Base-by-base conservation (phyloP, 2,329 filamentous ascomycete genomes). In the Plenodomus tracheiphilus region DNA sequence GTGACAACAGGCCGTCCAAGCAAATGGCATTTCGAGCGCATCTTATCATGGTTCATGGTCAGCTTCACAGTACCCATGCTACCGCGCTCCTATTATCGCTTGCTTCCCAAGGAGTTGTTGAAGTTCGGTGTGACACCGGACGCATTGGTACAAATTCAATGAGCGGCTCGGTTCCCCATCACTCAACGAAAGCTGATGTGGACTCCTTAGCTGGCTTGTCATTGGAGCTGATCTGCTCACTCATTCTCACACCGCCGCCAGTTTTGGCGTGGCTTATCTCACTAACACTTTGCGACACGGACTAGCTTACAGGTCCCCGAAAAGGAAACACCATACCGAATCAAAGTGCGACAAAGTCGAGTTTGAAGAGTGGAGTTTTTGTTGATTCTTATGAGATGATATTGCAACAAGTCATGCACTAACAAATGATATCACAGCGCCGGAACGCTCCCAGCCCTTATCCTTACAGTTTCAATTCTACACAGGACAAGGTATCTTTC, bases 381-480 rank as follows among this genome's bases (percentile, higher is more conserved):
- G 28, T 46, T 54, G 18, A 54, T 54, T 59, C 49, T 59, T 54
- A 54, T 58, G 58, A 58, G 52, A 54, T 66, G 58, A 53, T 51
- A 67, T 62, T 64, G 55, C 47, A 53, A 49, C 52, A 58, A 58
- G 46, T 56, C 57, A 53, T 59, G 53, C 38, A 59, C 59, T 60
- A 60, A 58, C 59, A 61, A 56, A 59, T 46, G 61, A 49, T 69
- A 51, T 57, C 61, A 65, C 62, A 65, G 53, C 59, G 54, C 61
- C 59, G 53, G 55, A 59, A 62, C 55, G 59, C 62, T 52, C 53
- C 51, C 48, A 45, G 54, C 52, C 54, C 53, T 53, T 56, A 70
- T 65, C 57, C 59, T 59, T 68, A 70, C 65, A 71, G 44, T 64
- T 62, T 64, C 59, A 61, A 60, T 52, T 68, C 62, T 69, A 71